A percentile compares a stretch with the other conserved stretches of the same genome.
phyloP scores from a whole-genome alignment of 129 eudicot genomes.

The Lactuca saligna region DNA sequence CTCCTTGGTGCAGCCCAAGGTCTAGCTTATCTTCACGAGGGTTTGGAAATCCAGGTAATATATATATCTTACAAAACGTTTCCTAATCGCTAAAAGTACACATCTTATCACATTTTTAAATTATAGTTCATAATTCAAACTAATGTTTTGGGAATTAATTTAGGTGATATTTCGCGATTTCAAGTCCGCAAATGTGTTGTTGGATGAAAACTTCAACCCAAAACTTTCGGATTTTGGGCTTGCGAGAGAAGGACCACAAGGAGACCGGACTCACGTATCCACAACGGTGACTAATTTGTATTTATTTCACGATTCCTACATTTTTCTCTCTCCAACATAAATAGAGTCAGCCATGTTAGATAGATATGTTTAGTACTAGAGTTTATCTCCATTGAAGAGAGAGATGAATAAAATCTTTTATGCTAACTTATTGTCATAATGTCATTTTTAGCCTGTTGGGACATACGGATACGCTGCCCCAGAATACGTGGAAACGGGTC shows the following conservation, averaged over 20 bases:
- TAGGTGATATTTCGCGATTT: slow-evolving; percentile 85
- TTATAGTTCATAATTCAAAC: neutral
- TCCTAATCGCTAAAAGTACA: neutral
- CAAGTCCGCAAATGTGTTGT: slow-evolving; percentile 71
- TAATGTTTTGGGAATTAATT: neutral
- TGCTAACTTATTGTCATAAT: slow-evolving; percentile 13
- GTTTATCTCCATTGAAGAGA: no score
- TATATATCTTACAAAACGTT: neutral
- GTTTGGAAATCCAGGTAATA: slow-evolving; percentile 67
- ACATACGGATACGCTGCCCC: slow-evolving; percentile 93
- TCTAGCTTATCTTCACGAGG: slow-evolving; percentile 71
- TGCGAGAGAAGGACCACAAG: slow-evolving; percentile 87
- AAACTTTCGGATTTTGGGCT: slow-evolving; percentile 89
- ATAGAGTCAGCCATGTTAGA: no score
- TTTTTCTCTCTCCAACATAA: neutral
- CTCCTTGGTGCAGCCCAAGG: slow-evolving; percentile 79
- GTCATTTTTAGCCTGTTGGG: slow-evolving; percentile 59
- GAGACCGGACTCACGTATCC: slow-evolving; percentile 65
- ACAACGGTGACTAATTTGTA: slow-evolving; percentile 52
- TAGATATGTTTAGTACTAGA: no score
- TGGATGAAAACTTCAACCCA: slow-evolving; percentile 60
- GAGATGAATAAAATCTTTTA: neutral
- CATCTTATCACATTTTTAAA: neutral
- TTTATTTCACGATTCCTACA: no score
- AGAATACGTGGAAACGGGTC: slow-evolving; percentile 77